Evolutionary conservation across 192 early-diverging fungal species (phyloP), one percentile per base, ranked within the genome.

Genomic region (Coemansia sp.): DNA sequence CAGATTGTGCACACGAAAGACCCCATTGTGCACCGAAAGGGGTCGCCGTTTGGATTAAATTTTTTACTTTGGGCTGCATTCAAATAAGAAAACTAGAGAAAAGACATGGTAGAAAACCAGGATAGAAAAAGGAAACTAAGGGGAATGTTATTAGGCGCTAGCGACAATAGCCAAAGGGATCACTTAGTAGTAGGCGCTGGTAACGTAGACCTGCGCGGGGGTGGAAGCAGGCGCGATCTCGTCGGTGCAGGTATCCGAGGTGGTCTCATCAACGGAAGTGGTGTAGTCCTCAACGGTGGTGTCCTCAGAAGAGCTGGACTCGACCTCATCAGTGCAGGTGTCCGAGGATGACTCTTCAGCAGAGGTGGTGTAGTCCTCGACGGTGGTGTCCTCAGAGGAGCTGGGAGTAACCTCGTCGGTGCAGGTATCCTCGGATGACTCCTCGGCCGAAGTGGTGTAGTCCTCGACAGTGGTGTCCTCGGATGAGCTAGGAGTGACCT

Each of bases 141-240:
- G 22, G 55, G 60, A 54, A 69, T 52, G 56, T 33, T 46, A 73
- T 73, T 79, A 77, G 65, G 67, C 66, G 67, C 66, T 62, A 65
- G 53, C 41, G 54, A 50, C 62, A 55, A 71, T 19, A 34, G 61
- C 55, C 42, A 48, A 41, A 29, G 29, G 3, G 25, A 40, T 67
- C 64, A 59, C 75, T 73, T 73, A 78, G 76, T 49, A 66, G 76
- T 63, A 70, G 65, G 29, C 60, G 54, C 54, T 52, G 59, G 61
- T 60, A 57, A 67, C 67, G 59, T 76, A 76, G 67, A 58, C 64
- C 41, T 42, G 63, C 23, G 71, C 60, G 25, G 60, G 43, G 14
- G 55, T 19, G 48, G 45, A 17, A 6, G 6, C n/a, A 1, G 17
- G 14, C n/a, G 41, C 20, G 36, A 7, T 17, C 57, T 59, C 57